Percentiles rank a stretch among this genome's conserved stretches.
Conservation (phyloP, 176 grass and related monocot genomes). For the Dactylis glomerata region DNA sequence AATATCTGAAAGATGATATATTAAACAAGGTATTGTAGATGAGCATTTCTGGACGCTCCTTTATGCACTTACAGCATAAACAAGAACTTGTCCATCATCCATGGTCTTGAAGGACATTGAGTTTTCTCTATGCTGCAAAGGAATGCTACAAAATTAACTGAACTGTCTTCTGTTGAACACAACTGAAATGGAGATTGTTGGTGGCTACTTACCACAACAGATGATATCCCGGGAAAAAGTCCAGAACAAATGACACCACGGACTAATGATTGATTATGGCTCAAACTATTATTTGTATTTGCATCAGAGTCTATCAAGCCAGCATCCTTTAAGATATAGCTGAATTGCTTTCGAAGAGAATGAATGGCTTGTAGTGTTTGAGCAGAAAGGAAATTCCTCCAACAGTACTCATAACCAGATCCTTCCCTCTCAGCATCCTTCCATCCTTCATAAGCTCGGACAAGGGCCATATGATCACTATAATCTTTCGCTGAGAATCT, state of each 20-base stretch:
- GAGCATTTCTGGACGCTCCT: neutral
- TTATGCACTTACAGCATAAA: conserved; percentile 84
- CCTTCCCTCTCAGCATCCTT: conserved; percentile 98
- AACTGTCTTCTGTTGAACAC: neutral
- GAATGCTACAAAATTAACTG: conserved; percentile 16
- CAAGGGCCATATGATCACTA: conserved; percentile 98
- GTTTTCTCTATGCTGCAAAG: conserved; percentile 84
- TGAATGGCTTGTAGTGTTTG: conserved; percentile 97
- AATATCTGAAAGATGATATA: neutral
- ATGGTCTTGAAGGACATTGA: conserved; percentile 98
- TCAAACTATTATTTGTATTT: conserved; percentile 73
- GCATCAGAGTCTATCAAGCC: conserved; percentile 68
- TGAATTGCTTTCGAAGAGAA: conserved; percentile 93
- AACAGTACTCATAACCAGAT: conserved; percentile 93
- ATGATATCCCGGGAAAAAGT: conserved; percentile 88
- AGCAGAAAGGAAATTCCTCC: conserved; percentile 91
- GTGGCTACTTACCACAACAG: conserved; percentile 70
- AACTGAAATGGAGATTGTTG: conserved; percentile 2
- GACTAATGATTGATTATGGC: conserved; percentile 94
- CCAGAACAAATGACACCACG: conserved; percentile 89
- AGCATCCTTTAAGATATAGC: conserved; percentile 84
- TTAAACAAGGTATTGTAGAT: neutral
- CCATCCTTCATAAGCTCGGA: conserved; percentile 96
- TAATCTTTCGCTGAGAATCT: conserved; percentile 97
- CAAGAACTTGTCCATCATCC: conserved; percentile 96